Percentiles rank a stretch among this genome's conserved stretches.
These are phyloP conservation scores for Sporisorium graminicola DNA, from an alignment of 1,284 basidiomycete species.

Conservation along the genomic window DNA sequence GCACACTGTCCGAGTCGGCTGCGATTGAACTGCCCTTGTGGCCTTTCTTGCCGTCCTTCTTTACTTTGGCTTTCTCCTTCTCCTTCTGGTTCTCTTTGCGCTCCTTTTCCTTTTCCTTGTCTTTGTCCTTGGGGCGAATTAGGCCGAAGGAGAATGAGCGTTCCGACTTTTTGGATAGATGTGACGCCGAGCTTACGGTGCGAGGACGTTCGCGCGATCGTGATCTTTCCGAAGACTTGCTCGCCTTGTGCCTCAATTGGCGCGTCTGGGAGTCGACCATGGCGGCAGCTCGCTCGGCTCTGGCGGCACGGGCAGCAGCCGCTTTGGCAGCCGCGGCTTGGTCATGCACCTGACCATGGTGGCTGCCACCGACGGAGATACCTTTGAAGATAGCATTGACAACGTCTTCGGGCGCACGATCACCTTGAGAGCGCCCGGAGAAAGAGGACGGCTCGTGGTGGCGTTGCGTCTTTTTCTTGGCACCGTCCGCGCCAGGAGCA, in stretches of 20 bases:
- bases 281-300: constrained; percentile 7
- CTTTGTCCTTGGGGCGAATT: constrained; percentile 26
- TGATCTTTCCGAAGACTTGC: constrained; percentile 17
- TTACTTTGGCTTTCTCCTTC: constrained; percentile 7
- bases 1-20: constrained; percentile 9
- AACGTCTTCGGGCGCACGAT: constrained; percentile 52
- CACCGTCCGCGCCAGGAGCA: constrained; percentile 15
- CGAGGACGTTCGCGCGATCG: constrained; percentile 13
- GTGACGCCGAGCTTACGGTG: constrained; percentile 30
- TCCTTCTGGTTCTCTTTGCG: constrained; percentile 20
- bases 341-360: constrained; percentile 13
- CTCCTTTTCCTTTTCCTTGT: constrained; percentile 9
- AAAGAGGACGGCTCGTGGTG: constrained; percentile 22
- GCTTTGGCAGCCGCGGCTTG: constrained; percentile 12
- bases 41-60: constrained; percentile 8
- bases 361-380: constrained; percentile 41
- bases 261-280: constrained; percentile 6
- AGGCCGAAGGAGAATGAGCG: constrained; percentile 39
- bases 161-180: constrained; percentile 44
- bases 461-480: constrained; percentile 17
- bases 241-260: constrained; percentile 7
- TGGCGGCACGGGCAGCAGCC: constrained; percentile 3
- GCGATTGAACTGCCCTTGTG: constrained; percentile 16
- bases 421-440: constrained; percentile 34
- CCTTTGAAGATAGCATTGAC: constrained; percentile 58